These are phyloP conservation scores for Dothistroma pini DNA, from an alignment of 2,329 filamentous ascomycete genomes.

Conservation along the genomic window DNA sequence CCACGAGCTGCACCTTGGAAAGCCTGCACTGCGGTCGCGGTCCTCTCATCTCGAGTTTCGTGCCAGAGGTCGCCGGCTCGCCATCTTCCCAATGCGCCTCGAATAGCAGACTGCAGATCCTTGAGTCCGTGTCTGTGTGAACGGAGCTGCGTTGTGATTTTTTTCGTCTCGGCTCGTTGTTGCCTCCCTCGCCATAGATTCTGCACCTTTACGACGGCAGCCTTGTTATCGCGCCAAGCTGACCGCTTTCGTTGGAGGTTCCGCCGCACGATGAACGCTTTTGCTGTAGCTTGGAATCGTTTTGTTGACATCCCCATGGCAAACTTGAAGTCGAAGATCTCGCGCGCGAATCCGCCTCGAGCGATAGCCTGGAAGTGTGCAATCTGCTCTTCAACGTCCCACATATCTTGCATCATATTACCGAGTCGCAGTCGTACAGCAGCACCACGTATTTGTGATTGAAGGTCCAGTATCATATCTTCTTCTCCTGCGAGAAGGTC, in stretches of 20 bases:
- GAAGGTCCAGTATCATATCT: conserved; percentile 68
- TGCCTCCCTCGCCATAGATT: conserved; percentile 70
- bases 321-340: conserved; percentile 76
- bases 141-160: conserved; percentile 46
- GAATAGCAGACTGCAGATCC: conserved; percentile 42
- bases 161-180: conserved; percentile 44
- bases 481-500: conserved; percentile 79
- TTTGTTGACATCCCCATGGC: conserved; percentile 79
- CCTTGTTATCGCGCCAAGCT: conserved; percentile 64
- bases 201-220: conserved; percentile 73
- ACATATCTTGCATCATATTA: conserved; percentile 79
- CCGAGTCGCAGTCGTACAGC: conserved; percentile 73
- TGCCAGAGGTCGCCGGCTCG: conserved; percentile 51
- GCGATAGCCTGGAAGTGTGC: conserved; percentile 82
- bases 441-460: conserved; percentile 81
- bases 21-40: conserved; percentile 34
- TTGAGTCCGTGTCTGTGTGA: conserved; percentile 46
- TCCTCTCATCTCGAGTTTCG: conserved; percentile 32
- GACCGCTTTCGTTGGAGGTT: conserved; percentile 60
- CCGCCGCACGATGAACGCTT: conserved; percentile 71
- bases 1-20: conserved; percentile 56
- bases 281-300: conserved; percentile 71
- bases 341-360: conserved; percentile 80
- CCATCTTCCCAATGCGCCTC: conserved; percentile 53
- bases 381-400: conserved; percentile 76